Base-by-base conservation (phyloP, 1,284 basidiomycete species). In the Leucoagaricus sp. region DNA sequence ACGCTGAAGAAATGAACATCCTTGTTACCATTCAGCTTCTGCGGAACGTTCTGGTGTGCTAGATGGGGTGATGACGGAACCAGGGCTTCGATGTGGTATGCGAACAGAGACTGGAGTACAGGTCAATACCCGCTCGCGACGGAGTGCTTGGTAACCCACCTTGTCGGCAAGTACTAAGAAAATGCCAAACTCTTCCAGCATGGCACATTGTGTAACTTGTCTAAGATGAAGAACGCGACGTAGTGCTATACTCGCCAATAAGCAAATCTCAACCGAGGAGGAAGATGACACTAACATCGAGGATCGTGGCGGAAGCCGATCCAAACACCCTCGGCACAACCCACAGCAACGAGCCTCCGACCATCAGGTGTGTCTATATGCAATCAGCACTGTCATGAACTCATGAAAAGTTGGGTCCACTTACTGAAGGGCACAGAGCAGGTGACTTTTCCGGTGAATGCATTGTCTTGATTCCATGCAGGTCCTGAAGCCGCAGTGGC, bases 1-100 rank as follows among this genome's bases (percentile, higher is more conserved):
- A 97, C 92, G 60, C 88, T 91, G 77, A 99, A 98, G 78, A 96
- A 98, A 61, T 93, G 86, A 10, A 99, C 94, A 65, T 97, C 95
- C 66, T 93, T 88, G 63, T 86, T 87, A 1, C 93, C 91, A 66
- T 91, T 94, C 33, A 98, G 79, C 62, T 95, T 93, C 69, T 98
- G 93, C 1, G 94, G 94, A 4, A 85, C 85, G 0, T 83, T 79
- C 3, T 82, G 81, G 64, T 85, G 80, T 19, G 81, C 74, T 60
- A 78, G 84, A 57, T 83, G 80, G 17, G 81, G 84, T 5, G 82
- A 82, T 1, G 93, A 92, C 0, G 96, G 96, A 5, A 98, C 94
- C 15, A 98, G 81, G 0, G 94, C 94, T 71, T 98, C 94, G 53
- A 98, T 92, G 59, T 96, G 93, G 68, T 98, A 97, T 4, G 93